These are phyloP conservation scores for Babesia ovata DNA, from an alignment of 169 alveolate species.

Conservation along the genomic window DNA sequence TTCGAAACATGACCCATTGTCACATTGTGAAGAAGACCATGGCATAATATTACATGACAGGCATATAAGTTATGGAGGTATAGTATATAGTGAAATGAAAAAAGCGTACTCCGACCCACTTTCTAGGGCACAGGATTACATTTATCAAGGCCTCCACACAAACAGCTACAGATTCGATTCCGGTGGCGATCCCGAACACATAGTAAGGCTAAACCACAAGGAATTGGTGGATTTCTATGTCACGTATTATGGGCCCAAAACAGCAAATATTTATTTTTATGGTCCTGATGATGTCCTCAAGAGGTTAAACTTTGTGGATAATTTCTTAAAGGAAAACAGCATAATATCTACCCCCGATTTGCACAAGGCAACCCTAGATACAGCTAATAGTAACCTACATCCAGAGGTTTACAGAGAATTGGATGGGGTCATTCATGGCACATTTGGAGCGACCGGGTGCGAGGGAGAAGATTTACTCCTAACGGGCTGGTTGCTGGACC, in stretches of 20 bases:
- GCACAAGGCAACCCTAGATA: slow-evolving; percentile 37
- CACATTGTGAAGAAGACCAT: slow-evolving; percentile 63
- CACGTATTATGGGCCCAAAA: slow-evolving; percentile 81
- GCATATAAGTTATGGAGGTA: slow-evolving; percentile 68
- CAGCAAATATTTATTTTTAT: slow-evolving; percentile 78
- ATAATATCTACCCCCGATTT: slow-evolving; percentile 13
- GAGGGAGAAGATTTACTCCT: slow-evolving; percentile 52
- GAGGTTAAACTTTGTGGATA: slow-evolving; percentile 72
- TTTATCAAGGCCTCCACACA: slow-evolving; percentile 57
- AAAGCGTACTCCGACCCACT: slow-evolving; percentile 66
- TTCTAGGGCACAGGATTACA: slow-evolving; percentile 49
- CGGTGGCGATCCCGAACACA: slow-evolving; percentile 87
- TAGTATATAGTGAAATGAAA: slow-evolving; percentile 77
- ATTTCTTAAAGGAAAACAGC: slow-evolving; percentile 45
- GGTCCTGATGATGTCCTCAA: slow-evolving; percentile 72
- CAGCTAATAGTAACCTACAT: slow-evolving; percentile 11
- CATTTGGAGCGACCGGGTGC: slow-evolving; percentile 33
- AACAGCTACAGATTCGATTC: slow-evolving; percentile 77
- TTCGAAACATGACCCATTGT: slow-evolving; percentile 50
- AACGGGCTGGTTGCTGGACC: slow-evolving; percentile 68
- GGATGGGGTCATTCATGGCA: slow-evolving; percentile 4
- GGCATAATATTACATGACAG: slow-evolving; percentile 61
- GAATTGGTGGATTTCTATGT: slow-evolving; percentile 77
- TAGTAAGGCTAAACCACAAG: slow-evolving; percentile 78
- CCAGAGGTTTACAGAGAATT: slow-evolving; percentile 46